These are phyloP conservation scores for Panaeolus papilionaceus DNA, from an alignment of 768 basidiomycete genomes.

Conservation along the genomic window DNA sequence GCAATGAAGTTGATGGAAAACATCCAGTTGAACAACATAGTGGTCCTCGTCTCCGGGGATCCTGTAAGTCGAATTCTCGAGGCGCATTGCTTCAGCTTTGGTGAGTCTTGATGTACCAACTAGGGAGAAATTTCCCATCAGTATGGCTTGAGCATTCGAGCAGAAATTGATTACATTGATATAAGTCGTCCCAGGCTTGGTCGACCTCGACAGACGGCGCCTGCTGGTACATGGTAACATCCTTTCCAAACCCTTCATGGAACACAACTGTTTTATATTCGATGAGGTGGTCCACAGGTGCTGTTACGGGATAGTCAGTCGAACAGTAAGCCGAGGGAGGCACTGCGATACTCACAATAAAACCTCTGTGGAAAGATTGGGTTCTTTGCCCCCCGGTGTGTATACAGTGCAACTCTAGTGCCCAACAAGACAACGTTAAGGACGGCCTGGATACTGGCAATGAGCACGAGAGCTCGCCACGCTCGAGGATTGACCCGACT, in stretches of 20 bases:
- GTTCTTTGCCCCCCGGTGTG: not conserved
- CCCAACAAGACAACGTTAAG: not conserved
- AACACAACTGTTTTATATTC: slow-evolving; percentile 29
- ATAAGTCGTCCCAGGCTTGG: slow-evolving; percentile 31
- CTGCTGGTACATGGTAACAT: slow-evolving; percentile 25
- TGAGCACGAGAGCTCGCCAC: not conserved
- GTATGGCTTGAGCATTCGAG: not conserved
- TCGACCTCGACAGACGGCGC: slow-evolving; percentile 29
- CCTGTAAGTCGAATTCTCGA: slow-evolving; percentile 31
- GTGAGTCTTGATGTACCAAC: slow-evolving; percentile 27
- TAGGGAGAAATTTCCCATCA: not conserved
- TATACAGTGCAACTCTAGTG: not conserved
- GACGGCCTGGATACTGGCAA: not conserved
- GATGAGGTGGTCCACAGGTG: slow-evolving; percentile 29
- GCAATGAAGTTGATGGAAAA: slow-evolving; percentile 39
- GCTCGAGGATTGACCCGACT: not conserved
- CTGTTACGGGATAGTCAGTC: slow-evolving; percentile 15
- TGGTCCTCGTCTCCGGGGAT: slow-evolving; percentile 31
- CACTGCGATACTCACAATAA: not conserved
- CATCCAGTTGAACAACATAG: slow-evolving; percentile 32
- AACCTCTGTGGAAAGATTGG: slow-evolving; percentile 4
- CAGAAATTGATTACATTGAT: slow-evolving; percentile 26
- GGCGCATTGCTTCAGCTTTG: slow-evolving; percentile 26
- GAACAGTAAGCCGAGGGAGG: not conserved
- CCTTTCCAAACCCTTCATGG: slow-evolving; percentile 27